A percentile compares a stretch with the other conserved stretches of the same genome.
phyloP scores from a whole-genome alignment of 495 filamentous ascomycete species.

The Hyaloscypha hepaticicola region DNA sequence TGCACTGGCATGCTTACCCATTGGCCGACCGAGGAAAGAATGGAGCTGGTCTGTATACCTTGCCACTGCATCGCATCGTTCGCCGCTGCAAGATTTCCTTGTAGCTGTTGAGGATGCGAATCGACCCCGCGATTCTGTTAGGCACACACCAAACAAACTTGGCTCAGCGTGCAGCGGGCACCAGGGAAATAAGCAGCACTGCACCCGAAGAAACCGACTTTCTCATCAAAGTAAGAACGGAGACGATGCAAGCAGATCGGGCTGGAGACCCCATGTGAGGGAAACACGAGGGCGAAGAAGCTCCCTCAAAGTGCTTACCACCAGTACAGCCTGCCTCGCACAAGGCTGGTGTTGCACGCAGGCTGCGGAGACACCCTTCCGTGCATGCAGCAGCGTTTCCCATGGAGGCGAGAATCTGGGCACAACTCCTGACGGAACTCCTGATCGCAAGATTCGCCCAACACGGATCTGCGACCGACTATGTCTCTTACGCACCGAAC shows the following conservation, averaged over 20 bases:
- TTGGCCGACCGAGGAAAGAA: neutral
- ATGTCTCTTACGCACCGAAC: neutral
- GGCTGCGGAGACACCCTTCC: neutral
- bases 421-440: too few species aligned
- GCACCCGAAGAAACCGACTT: neutral
- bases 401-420: slow-evolving; percentile 4
- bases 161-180: neutral
- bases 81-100: slow-evolving; percentile 1
- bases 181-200: neutral
- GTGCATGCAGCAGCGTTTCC: neutral
- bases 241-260: neutral
- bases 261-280: neutral
- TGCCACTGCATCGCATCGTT: neutral
- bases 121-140: neutral
- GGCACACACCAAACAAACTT: neutral
- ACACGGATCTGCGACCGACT: neutral
- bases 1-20: neutral
- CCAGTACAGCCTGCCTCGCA: neutral
- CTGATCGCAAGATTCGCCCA: neutral
- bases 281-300: neutral
- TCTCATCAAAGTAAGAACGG: neutral
- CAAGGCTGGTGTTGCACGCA: slow-evolving; percentile 7
- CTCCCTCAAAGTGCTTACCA: neutral
- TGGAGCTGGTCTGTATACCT: neutral
- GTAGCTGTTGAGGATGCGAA: neutral